These are phyloP conservation scores for Amborella trichopoda DNA, from an alignment of 164 flowering plant genomes.

Conservation along the genomic window DNA sequence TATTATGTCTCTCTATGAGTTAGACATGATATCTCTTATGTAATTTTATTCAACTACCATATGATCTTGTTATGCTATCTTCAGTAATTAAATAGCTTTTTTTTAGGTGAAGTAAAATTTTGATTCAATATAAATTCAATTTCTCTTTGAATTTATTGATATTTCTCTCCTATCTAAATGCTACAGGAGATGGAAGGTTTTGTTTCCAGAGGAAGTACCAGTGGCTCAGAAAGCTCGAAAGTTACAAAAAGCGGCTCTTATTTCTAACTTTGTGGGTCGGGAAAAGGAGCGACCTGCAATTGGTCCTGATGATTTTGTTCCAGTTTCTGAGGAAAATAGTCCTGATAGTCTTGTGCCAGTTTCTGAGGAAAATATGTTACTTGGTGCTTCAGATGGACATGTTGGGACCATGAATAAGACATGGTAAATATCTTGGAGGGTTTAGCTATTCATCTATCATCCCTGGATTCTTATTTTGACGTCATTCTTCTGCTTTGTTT, in stretches of 20 bases:
- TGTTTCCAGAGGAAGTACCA: constrained; percentile 65
- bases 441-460: no score
- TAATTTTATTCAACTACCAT: not conserved
- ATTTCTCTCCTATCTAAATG: constrained; percentile 1
- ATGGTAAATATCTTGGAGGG: no score
- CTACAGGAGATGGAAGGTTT: constrained; percentile 76
- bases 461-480: no score
- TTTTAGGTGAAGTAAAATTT: not conserved
- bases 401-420: no score
- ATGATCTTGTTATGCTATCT: not conserved
- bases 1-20: not conserved
- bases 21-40: not conserved
- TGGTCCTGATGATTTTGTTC: constrained; percentile 46
- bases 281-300: constrained; percentile 68
- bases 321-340: constrained; percentile 14
- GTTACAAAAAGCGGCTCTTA: constrained; percentile 43
- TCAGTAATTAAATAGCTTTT: not conserved
- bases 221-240: constrained; percentile 52
- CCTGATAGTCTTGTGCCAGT: no score
- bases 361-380: no score
- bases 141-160: not conserved
- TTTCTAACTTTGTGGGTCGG: constrained; percentile 83
- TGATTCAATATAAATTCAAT: not conserved
- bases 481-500: no score
- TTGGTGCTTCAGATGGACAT: no score